Percentiles rank a stretch among this genome's conserved stretches.
These are phyloP conservation scores for Trifolium pratense DNA, from an alignment of 306 rosid genomes.

Conservation along the genomic window DNA sequence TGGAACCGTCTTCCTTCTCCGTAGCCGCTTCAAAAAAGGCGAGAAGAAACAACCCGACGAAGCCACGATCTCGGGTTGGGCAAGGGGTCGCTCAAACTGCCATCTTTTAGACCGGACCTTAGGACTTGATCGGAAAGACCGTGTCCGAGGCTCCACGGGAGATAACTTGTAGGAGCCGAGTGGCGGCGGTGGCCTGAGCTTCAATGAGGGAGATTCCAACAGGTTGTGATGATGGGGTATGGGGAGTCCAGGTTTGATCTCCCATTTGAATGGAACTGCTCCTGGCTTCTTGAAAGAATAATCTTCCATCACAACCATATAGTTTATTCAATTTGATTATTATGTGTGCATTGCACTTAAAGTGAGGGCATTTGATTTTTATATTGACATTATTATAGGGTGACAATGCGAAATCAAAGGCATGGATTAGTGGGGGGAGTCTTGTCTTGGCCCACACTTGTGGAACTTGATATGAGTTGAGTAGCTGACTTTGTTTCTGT, in stretches of 20 bases:
- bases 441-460: constrained; percentile 3
- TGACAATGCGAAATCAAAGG: constrained; percentile 74
- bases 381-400: constrained; percentile 4
- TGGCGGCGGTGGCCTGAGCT: constrained; percentile 74
- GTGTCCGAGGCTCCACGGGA: constrained; percentile 44
- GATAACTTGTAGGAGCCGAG: constrained; percentile 35
- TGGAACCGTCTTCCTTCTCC: constrained; percentile 36
- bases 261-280: constrained; percentile 93
- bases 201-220: constrained; percentile 40
- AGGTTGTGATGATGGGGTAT: constrained; percentile 42
- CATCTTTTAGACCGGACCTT: constrained; percentile 61
- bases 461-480: neutral
- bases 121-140: constrained; percentile 55
- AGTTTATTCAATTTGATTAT: neutral
- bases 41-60: constrained; percentile 74
- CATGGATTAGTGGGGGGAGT: constrained; percentile 50
- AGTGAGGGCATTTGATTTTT: neutral
- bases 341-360: neutral
- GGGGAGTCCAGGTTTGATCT: constrained; percentile 90
- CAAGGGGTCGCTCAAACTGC: constrained; percentile 54
- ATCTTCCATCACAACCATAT: constrained; percentile 47
- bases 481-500: constrained; percentile 37
- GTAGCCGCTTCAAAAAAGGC: constrained; percentile 56
- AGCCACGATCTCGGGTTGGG: constrained; percentile 49
- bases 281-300: constrained; percentile 74